Evolutionary conservation across 1,284 basidiomycete genomes (phyloP).

Genomic region (Chalciporus piperatoides): DNA sequence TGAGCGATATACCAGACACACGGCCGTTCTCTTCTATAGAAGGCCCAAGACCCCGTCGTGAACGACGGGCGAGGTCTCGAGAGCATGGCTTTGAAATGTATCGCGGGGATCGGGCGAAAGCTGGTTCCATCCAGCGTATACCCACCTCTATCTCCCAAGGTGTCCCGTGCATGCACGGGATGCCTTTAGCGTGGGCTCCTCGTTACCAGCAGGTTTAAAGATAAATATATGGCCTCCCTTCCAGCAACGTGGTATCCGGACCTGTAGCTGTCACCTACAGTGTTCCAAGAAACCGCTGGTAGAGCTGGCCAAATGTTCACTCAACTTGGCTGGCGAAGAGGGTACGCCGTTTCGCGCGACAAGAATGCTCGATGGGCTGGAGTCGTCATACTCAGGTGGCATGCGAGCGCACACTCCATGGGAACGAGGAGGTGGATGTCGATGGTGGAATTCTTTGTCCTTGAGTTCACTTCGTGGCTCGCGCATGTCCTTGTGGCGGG

Average conservation of each 20-base stretch:
- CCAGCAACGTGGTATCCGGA: neutral
- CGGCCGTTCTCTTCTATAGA: slow-evolving; percentile 7
- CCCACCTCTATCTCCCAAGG: slow-evolving; percentile 18
- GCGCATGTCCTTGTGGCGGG: slow-evolving; percentile 4
- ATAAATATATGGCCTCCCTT: neutral
- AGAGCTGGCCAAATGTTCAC: neutral
- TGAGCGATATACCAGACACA: slow-evolving; percentile 33
- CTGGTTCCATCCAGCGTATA: neutral
- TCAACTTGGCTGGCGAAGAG: neutral
- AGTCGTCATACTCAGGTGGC: neutral
- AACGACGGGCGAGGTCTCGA: slow-evolving; percentile 24
- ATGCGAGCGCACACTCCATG: slow-evolving; percentile 4
- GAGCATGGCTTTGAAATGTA: slow-evolving; percentile 26
- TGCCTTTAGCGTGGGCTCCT: slow-evolving; percentile 15
- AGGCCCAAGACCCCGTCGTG: slow-evolving; percentile 27
- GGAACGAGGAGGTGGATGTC: slow-evolving; percentile 19
- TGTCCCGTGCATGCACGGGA: slow-evolving; percentile 10
- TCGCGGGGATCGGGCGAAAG: slow-evolving; percentile 28
- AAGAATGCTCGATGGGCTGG: neutral
- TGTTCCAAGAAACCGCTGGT: neutral
- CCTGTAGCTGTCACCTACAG: neutral
- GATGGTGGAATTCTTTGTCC: slow-evolving; percentile 5
- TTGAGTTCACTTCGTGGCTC: slow-evolving; percentile 33
- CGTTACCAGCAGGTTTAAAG: neutral
- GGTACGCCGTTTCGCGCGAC: neutral